Conservation (phyloP, 495 filamentous ascomycete species). For the Penicillium subrubescens region DNA sequence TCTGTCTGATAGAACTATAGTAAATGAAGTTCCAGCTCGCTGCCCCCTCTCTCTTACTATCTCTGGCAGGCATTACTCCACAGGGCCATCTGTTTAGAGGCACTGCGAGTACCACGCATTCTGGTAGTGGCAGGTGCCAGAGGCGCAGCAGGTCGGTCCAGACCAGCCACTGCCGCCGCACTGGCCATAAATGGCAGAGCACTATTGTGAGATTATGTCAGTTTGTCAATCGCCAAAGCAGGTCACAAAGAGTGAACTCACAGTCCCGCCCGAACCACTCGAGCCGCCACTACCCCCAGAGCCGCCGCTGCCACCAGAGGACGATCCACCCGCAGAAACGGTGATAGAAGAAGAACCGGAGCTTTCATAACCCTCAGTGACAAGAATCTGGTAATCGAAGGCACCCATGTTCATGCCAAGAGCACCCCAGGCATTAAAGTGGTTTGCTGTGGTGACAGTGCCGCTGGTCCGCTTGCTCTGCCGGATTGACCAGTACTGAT, state of each 20-base stretch:
- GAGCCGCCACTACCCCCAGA: too few relatives aligned
- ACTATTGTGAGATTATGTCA: too few relatives aligned
- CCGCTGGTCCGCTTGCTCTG: conserved; percentile 55
- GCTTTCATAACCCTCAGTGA: conserved; percentile 60
- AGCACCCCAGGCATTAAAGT: conserved; percentile 64
- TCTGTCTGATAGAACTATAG: too few relatives aligned
- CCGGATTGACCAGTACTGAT: conserved; percentile 64
- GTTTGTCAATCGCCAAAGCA: too few relatives aligned
- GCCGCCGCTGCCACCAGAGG: too few relatives aligned
- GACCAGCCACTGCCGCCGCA: background rate
- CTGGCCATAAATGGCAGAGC: background rate
- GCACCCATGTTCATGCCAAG: conserved; percentile 51
- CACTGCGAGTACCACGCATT: too few relatives aligned
- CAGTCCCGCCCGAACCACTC: too few relatives aligned
- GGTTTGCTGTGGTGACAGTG: conserved; percentile 54
- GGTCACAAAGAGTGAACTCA: too few relatives aligned
- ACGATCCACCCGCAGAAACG: conserved; percentile 31
- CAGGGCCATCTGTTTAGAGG: too few relatives aligned
- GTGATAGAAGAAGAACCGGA: conserved; percentile 49
- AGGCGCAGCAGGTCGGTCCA: background rate
- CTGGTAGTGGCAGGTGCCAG: background rate
- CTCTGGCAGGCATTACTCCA: too few relatives aligned
- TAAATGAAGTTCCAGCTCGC: too few relatives aligned
- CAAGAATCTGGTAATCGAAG: conserved; percentile 63
- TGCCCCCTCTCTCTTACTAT: too few relatives aligned